A percentile compares a stretch with the other conserved stretches of the same genome.
phyloP scores from a whole-genome alignment of 2,329 filamentous ascomycete genomes.

The Colletotrichum chrysophilum region DNA sequence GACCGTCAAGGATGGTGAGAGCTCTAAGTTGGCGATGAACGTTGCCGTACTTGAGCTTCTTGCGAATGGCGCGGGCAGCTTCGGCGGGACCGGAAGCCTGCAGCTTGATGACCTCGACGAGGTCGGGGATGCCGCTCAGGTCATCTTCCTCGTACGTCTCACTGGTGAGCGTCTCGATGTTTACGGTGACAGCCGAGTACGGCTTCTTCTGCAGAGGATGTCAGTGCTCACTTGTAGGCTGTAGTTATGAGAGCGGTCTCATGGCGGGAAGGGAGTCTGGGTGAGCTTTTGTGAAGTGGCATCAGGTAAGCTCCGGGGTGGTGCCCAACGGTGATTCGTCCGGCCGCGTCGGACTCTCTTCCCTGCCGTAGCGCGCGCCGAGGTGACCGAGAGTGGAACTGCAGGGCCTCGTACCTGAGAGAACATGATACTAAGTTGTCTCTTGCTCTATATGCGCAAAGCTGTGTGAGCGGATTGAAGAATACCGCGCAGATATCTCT shows the following conservation, averaged over 20 bases:
- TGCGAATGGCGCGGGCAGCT: slow-evolving; percentile 88
- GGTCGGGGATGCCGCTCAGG: slow-evolving; percentile 86
- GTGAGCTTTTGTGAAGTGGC: not conserved
- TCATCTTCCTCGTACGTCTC: slow-evolving; percentile 92
- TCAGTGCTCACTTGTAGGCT: not conserved
- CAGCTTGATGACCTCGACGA: slow-evolving; percentile 92
- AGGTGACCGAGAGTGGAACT: not conserved
- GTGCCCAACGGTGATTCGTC: not conserved
- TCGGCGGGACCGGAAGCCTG: slow-evolving; percentile 87
- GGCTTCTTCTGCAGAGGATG: slow-evolving; percentile 62
- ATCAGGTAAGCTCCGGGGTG: not conserved
- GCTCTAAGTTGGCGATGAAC: slow-evolving; percentile 91
- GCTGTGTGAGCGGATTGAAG: not conserved
- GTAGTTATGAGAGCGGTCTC: not conserved
- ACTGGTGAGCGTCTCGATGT: slow-evolving; percentile 87
- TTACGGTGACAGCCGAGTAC: slow-evolving; percentile 91
- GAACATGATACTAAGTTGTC: not conserved
- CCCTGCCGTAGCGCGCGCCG: not conserved
- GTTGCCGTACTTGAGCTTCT: slow-evolving; percentile 98
- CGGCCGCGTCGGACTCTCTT: not conserved
- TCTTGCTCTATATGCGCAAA: not conserved
- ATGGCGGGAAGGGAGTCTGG: not conserved
- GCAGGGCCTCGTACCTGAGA: slow-evolving; percentile 1
- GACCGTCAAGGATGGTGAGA: slow-evolving; percentile 85
- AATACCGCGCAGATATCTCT: too few species aligned